Evolutionary conservation across 1,284 basidiomycete species (phyloP).

Genomic region (Sphagnurus paluster): DNA sequence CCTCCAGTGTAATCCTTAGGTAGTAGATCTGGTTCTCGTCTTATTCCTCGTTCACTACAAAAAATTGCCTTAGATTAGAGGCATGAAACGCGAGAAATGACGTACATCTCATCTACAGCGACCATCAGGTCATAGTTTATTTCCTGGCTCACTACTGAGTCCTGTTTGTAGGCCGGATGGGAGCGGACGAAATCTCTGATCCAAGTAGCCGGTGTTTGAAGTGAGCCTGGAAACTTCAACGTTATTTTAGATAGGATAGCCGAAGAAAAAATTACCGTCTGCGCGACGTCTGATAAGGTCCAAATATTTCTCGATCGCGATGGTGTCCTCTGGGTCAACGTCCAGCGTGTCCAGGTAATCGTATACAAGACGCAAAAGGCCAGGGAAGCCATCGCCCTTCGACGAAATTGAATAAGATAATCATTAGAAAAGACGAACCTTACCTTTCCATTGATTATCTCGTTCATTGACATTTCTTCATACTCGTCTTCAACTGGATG

Average conservation of each 20-base stretch:
- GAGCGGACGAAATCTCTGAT: slow-evolving; percentile 88
- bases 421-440: slow-evolving; percentile 6
- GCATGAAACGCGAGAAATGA: slow-evolving; percentile 15
- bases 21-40: slow-evolving; percentile 63
- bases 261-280: slow-evolving; percentile 55
- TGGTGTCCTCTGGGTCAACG: slow-evolving; percentile 62
- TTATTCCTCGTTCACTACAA: slow-evolving; percentile 69
- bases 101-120: slow-evolving; percentile 91
- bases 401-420: slow-evolving; percentile 8
- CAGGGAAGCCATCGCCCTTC: slow-evolving; percentile 74
- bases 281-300: slow-evolving; percentile 80
- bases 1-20: slow-evolving; percentile 58
- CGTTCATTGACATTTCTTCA: slow-evolving; percentile 88
- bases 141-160: slow-evolving; percentile 87
- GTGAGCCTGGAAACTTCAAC: slow-evolving; percentile 61
- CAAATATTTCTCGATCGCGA: slow-evolving; percentile 76
- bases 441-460: slow-evolving; percentile 94
- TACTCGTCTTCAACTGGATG: slow-evolving; percentile 79
- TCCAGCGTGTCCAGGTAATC: slow-evolving; percentile 90
- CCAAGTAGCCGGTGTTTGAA: slow-evolving; percentile 93
- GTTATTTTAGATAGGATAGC: slow-evolving; percentile 7
- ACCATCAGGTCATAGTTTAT: slow-evolving; percentile 95
- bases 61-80: background rate
- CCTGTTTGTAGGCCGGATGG: slow-evolving; percentile 89
- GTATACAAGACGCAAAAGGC: slow-evolving; percentile 83